These are phyloP conservation scores for Angomonas deanei DNA, from an alignment of 208 protist species.

Conservation along the genomic window DNA sequence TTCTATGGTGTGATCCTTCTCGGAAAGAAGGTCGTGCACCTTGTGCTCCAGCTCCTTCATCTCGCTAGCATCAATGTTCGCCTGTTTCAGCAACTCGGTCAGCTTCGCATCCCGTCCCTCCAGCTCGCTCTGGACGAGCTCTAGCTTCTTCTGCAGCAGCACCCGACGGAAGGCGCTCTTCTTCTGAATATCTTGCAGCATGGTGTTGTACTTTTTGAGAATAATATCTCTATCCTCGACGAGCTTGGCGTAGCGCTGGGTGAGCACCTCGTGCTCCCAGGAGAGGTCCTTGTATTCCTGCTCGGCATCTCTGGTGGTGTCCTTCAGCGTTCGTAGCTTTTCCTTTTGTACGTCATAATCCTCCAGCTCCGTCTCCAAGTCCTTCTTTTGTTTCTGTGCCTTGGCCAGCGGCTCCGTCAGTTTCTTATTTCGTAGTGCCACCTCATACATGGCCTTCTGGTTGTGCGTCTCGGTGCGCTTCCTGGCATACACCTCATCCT, in stretches of 20 bases:
- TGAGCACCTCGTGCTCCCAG: slow-evolving; percentile 96
- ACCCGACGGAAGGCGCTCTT: slow-evolving; percentile 93
- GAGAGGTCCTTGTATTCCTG: slow-evolving; percentile 87
- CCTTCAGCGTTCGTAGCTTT: slow-evolving; percentile 78
- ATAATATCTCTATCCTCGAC: slow-evolving; percentile 95
- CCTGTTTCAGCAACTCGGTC: slow-evolving; percentile 90
- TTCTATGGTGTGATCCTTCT: slow-evolving; percentile 95
- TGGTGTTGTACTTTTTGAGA: slow-evolving; percentile 91
- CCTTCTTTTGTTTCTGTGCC: slow-evolving; percentile 87
- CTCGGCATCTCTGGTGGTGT: slow-evolving; percentile 62
- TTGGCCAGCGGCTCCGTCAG: slow-evolving; percentile 94
- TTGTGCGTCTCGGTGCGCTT: slow-evolving; percentile 94
- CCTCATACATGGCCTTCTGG: slow-evolving; percentile 97
- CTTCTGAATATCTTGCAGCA: slow-evolving; percentile 95
- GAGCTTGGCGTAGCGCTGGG: slow-evolving; percentile 88
- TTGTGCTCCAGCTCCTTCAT: slow-evolving; percentile 89
- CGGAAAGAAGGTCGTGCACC: slow-evolving; percentile 94
- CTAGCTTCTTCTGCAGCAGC: slow-evolving; percentile 94
- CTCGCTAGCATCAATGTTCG: slow-evolving; percentile 91
- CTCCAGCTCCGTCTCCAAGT: slow-evolving; percentile 86
- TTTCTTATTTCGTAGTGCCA: slow-evolving; percentile 94
- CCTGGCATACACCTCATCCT: slow-evolving; percentile 94
- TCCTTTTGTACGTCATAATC: slow-evolving; percentile 90
- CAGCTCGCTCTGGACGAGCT: slow-evolving; percentile 86
- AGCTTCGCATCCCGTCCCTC: slow-evolving; percentile 93